Evolutionary conservation across 176 grass and related monocot genomes (phyloP), one percentile per base, ranked within the genome.

Genomic region (Oryza glumipatula): DNA sequence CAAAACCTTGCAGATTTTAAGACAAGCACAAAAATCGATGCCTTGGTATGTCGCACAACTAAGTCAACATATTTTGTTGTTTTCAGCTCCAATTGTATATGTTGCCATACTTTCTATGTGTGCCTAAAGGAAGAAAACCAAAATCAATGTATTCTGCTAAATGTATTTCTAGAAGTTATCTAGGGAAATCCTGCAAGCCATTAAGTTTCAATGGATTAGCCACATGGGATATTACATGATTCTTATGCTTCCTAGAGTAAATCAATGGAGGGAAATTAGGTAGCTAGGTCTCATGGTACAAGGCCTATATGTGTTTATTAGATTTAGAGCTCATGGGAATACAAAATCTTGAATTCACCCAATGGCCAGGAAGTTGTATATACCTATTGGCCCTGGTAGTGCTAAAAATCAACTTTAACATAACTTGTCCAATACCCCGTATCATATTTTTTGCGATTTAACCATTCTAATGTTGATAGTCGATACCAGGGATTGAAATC

Each of bases 21-120:
- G 84, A 94, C 93, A 5, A 96, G 91, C 74, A 99, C 96, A 28
- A 99, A 99, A 81, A 99, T 99, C 52, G 96, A 99, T 84, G 96
- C 96, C 2, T 89, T 96, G 96, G 96, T 98, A 91, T 88, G 85
- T 84, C 3, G 19, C 9, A 77, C 36, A 74, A 26, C 70, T 89
- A 74, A 60, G 12, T 58, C 10, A 45, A 38, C 3, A 41, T 72
- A 32, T 64, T 47, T 63, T 56, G 12, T 63, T 56, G 9, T 80
- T 76, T 83, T 15, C 43, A 19, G 13, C 24, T 44, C 4, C 9
- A 58, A 26, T 39, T 67, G 8, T 73, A 13, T 72, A 36, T 58
- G 9, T 21, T 86, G n/a, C 22, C 17, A 33, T 65, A n/a, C 58
- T 89, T 80, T 78, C 11, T 73, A 19, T 77, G 35, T 82, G 60